These are phyloP conservation scores for Tulasnella calospora DNA, from an alignment of 768 basidiomycete genomes.

Conservation along the genomic window DNA sequence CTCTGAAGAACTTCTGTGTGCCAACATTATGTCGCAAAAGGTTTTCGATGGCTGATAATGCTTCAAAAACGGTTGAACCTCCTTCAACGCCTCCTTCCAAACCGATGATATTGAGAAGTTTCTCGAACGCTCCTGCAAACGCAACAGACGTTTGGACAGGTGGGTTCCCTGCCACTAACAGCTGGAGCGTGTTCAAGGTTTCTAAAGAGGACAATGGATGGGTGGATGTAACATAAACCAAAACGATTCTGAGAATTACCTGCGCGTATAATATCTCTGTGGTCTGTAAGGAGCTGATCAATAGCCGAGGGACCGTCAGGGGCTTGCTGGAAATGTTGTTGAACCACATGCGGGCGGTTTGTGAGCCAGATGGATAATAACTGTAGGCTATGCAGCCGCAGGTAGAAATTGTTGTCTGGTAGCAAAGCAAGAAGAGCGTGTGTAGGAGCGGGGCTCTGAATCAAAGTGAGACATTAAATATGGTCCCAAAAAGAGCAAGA, in stretches of 20 bases:
- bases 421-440: constrained; percentile 76
- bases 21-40: constrained; percentile 88
- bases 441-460: constrained; percentile 52
- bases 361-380: constrained; percentile 72
- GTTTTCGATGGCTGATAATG: constrained; percentile 79
- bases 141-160: constrained; percentile 96
- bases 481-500: background rate
- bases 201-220: constrained; percentile 45
- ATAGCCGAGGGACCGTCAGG: constrained; percentile 64
- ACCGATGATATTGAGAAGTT: constrained; percentile 80
- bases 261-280: constrained; percentile 81
- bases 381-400: constrained; percentile 78
- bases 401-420: constrained; percentile 72
- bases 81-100: constrained; percentile 91
- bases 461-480: background rate
- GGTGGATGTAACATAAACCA: constrained; percentile 4
- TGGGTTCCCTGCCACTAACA: constrained; percentile 75
- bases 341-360: constrained; percentile 75
- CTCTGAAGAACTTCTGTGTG: constrained; percentile 98
- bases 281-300: constrained; percentile 59
- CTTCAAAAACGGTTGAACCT: constrained; percentile 77
- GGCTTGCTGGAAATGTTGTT: constrained; percentile 86
- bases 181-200: constrained; percentile 75
- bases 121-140: constrained; percentile 96
- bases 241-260: constrained; percentile 44